Evolutionary conservation across 805 yeast species (phyloP).

Genomic region (Wickerhamiella musiphila): DNA sequence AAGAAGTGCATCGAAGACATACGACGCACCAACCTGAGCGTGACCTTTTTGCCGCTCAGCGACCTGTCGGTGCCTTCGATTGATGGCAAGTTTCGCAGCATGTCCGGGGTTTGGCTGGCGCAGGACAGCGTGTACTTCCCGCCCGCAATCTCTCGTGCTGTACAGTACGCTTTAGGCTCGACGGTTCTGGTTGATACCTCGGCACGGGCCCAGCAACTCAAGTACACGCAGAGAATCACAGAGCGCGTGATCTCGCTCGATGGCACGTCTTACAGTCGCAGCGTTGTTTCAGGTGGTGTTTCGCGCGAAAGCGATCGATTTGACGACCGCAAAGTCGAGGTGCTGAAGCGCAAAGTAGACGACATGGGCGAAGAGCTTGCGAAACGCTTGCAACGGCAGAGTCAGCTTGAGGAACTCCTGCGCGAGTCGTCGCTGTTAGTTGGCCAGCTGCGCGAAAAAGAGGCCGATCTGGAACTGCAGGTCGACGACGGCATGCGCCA

Average conservation of each 20-base stretch:
- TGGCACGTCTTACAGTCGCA: constrained; percentile 74
- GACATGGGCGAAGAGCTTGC: constrained; percentile 12
- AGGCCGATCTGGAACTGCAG: constrained; percentile 20
- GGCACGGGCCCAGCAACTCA: constrained; percentile 47
- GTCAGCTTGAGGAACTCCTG: too few relatives aligned
- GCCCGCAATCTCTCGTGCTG: constrained; percentile 50
- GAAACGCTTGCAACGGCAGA: too few relatives aligned
- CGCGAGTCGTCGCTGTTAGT: constrained; percentile 57
- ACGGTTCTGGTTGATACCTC: constrained; percentile 62
- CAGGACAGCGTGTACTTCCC: constrained; percentile 62
- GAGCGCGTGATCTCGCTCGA: constrained; percentile 64
- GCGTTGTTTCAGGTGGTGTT: constrained; percentile 83
- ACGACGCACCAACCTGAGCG: constrained; percentile 55
- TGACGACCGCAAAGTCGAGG: constrained; percentile 9
- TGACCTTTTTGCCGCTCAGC: constrained; percentile 79
- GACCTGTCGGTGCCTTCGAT: constrained; percentile 43
- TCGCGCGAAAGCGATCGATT: constrained; percentile 2
- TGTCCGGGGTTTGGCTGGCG: constrained; percentile 36
- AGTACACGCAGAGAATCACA: constrained; percentile 44
- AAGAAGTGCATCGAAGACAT: constrained; percentile 58
- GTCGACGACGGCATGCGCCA: too few relatives aligned
- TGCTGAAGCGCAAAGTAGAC: constrained; percentile 10
- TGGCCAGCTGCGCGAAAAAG: constrained; percentile 24
- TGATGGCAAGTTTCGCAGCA: constrained; percentile 32
- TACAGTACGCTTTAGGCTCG: constrained; percentile 63